phyloP scores from a whole-genome alignment of 495 filamentous ascomycete species.

The Penicillium canariense region DNA sequence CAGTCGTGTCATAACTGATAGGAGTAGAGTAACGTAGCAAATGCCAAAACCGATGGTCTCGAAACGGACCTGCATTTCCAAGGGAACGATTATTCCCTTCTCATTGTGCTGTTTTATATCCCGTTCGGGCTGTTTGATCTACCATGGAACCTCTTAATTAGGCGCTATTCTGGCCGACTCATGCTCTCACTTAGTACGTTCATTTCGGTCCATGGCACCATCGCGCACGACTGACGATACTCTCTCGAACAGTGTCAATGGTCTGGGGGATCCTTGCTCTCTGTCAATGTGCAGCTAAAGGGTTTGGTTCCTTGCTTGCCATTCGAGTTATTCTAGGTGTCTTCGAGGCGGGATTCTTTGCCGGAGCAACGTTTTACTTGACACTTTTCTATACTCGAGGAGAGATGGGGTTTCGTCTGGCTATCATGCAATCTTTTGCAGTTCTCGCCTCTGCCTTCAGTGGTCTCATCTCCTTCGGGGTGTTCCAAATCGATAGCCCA shows the following conservation, averaged over 20 bases:
- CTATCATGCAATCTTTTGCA: conserved; percentile 68
- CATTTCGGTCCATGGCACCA: conserved; percentile 4
- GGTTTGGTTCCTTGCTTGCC: conserved; percentile 54
- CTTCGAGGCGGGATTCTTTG: conserved; percentile 65
- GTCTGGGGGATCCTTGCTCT: conserved; percentile 46
- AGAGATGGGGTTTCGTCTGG: conserved; percentile 66
- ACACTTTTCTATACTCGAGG: conserved; percentile 52
- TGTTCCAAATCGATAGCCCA: conserved; percentile 61
- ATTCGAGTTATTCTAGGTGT: conserved; percentile 45
- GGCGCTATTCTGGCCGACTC: conserved; percentile 51
- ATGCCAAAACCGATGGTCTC: conserved; percentile 63
- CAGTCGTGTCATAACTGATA: conserved; percentile 4
- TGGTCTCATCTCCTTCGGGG: conserved; percentile 66
- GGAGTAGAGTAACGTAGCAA: conserved; percentile 51
- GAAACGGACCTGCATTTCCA: conserved; percentile 51
- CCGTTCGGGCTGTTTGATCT: conserved; percentile 67
- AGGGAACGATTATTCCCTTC: conserved; percentile 62
- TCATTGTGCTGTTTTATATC: conserved; percentile 69
- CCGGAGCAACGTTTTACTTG: conserved; percentile 60
- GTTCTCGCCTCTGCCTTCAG: conserved; percentile 64
- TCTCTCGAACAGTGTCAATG: conserved; percentile 45
- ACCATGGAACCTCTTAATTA: conserved; percentile 58
- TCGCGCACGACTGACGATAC: not conserved
- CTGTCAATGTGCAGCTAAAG: conserved; percentile 43
- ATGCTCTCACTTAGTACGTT: conserved; percentile 41